Conservation (phyloP, 345 rosid species). For the Brassica juncea region DNA sequence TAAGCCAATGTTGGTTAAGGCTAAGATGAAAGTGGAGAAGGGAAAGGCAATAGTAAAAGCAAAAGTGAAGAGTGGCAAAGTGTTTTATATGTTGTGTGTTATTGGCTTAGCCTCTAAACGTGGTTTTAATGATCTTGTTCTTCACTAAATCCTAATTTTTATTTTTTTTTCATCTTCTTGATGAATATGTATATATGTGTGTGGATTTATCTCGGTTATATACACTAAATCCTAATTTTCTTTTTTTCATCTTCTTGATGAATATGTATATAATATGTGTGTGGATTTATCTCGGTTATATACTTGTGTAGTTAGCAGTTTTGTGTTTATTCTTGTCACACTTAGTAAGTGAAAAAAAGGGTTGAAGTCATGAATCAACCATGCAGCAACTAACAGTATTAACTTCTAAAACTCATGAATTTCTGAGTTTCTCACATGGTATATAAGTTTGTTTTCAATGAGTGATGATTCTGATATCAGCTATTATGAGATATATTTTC, state of each 20-base stretch:
- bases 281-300: constrained; percentile 22
- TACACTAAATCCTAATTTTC: constrained; percentile 21
- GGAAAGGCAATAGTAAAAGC: constrained; percentile 40
- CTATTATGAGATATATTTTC: constrained; percentile 20
- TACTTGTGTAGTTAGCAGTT: constrained; percentile 21
- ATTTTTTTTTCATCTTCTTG: constrained; percentile 12
- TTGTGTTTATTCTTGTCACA: constrained; percentile 28
- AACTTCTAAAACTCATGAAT: constrained; percentile 17
- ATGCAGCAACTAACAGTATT: constrained; percentile 34
- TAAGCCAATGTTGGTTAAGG: constrained; percentile 33
- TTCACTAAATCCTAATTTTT: constrained; percentile 25
- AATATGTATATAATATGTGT: constrained; percentile 17
- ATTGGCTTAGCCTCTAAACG: constrained; percentile 42
- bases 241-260: constrained; percentile 11
- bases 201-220: not conserved
- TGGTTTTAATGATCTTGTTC: constrained; percentile 36
- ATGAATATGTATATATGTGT: constrained; percentile 21
- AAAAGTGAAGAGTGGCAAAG: constrained; percentile 42
- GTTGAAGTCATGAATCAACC: constrained; percentile 26
- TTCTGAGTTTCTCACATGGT: not conserved
- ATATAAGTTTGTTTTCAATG: constrained; percentile 8
- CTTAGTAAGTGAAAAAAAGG: constrained; percentile 6
- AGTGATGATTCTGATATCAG: not conserved
- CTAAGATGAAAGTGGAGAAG: constrained; percentile 38
- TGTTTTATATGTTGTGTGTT: constrained; percentile 42